Evolutionary conservation across 2,329 filamentous ascomycete genomes (phyloP), one percentile per base, ranked within the genome.

Genomic region (Didymella arachidicola): DNA sequence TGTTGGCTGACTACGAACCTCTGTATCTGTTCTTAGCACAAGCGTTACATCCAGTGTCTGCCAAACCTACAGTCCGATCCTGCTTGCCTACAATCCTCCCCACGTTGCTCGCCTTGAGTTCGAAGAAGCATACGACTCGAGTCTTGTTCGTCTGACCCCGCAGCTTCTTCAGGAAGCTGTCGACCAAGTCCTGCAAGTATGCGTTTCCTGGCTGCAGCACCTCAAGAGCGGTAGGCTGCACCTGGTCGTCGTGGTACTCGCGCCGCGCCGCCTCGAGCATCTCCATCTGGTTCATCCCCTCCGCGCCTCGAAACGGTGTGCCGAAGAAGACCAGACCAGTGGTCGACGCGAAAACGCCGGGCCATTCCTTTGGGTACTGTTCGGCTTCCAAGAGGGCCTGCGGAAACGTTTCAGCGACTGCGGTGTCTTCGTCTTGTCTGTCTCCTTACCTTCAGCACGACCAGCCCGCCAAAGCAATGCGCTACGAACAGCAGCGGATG

Each of bases 71-170:
- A 32, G 22, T 69, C 45, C 64, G 59, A 52, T 66, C 58, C 38
- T 57, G 18, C 51, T 60, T 57, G 10, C 68, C 70, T 18, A 72
- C 66, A 50, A 72, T 68, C 53, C 47, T 67, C 29, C 69, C 67
- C 18, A 71, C 66, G 41, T 70, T 69, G 60, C 63, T 67, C 3
- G 61, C 47, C 57, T 67, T 69, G 11, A 68, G 62, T 59, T 70
- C 62, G 50, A 46, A 72, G 53, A 70, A 72, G 56, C 66, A 65
- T 16, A 59, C 65, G 50, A 72, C 49, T 48, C 49, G 53, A 3
- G 62, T 53, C 59, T 67, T 69, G 43, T 69, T 64, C 16, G 46
- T 52, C 43, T 61, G 57, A n/a, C 30, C 41, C 43, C 62, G 60
- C 38, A 25, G 36, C 41, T 49, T 64, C 57, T 65, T 66, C 22